Base-by-base conservation (phyloP, 1,139 yeast genomes). In the Chernovozyma aurita region DNA sequence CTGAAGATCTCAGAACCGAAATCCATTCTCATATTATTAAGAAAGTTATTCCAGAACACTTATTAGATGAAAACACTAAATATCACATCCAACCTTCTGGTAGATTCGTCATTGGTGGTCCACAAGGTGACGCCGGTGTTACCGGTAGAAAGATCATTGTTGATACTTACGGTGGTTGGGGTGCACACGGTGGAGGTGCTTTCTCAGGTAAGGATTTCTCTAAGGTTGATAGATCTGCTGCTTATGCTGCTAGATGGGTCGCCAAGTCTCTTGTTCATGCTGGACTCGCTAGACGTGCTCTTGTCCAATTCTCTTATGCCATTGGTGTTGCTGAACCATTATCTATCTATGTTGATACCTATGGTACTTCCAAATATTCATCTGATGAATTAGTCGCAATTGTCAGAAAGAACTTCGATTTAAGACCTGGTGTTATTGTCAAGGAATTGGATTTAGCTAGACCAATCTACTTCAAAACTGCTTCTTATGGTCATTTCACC, bases 171-270 rank as follows among this genome's bases (percentile, higher is more conserved):
- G 99, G 99, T 76, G 98, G 99, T 58, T 94, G 98, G 94, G 97
- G 98, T 72, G 97, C 98, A 58, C 98, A 92, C 78, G 99, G 99
- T 73, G 99, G 99, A 78, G 99, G 99, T 80, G 98, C 98, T 50
- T 92, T 94, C 88, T 85, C 96, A 47, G 99, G 99, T 72, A 92
- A 92, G 79, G 99, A 92, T 72, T 92, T 87, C 85, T 87, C 97
- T 65, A 92, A 92, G 80, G 99, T 92, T 61, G 99, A 92, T 72
- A 87, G 99, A 78, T 92, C 98, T 50, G 99, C 98, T 62, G 98
- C 98, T 52, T 92, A 92, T 65, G 97, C 98, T 60, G 98, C 98
- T 55, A 88, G 98, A 78, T 94, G 98, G 98, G 97, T 92, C 56
- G 98, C 98, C 66, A 92, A 92, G 78, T 92, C 98, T 42, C 79